These are phyloP conservation scores for Chrysanthemum lavandulifolium DNA, from an alignment of 129 eudicot species.

Conservation along the genomic window DNA sequence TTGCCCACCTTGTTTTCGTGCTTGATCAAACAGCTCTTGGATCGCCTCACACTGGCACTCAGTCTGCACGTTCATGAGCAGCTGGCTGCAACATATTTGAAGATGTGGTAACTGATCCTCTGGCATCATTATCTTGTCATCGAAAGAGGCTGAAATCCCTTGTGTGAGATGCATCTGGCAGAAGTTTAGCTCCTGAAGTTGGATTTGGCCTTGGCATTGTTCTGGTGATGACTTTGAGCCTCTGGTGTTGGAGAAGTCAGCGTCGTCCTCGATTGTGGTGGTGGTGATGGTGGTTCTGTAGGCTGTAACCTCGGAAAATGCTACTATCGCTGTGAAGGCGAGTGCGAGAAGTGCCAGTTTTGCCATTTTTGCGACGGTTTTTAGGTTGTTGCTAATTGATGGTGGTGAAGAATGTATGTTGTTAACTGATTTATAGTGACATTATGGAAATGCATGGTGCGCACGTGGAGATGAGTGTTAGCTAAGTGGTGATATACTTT, in stretches of 20 bases:
- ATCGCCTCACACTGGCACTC: constrained; percentile 20
- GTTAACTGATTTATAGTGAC: neutral
- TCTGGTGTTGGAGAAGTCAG: neutral
- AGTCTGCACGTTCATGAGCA: neutral
- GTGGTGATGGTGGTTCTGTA: constrained; percentile 17
- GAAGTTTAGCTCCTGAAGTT: neutral
- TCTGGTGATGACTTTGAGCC: neutral
- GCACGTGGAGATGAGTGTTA: constrained; percentile 8
- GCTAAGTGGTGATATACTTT: neutral
- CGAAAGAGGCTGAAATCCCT: neutral
- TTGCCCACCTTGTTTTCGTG: neutral
- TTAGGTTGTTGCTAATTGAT: too few species aligned
- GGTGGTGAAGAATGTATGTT: neutral
- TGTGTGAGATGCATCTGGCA: constrained; percentile 18
- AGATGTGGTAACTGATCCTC: neutral
- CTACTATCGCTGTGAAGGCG: constrained; percentile 9
- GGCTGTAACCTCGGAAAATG: constrained; percentile 12
- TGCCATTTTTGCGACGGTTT: neutral
- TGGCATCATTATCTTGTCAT: neutral
- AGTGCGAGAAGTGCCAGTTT: constrained; percentile 7
- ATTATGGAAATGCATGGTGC: constrained; percentile 9
- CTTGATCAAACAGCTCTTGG: neutral
- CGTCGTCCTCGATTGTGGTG: constrained; percentile 2
- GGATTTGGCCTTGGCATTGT: neutral
- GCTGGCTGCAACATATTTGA: constrained; percentile 10